Percentiles rank a stretch among this genome's conserved stretches.
phyloP scores from a whole-genome alignment of 495 filamentous ascomycete genomes.

The Entonaema liquescens region DNA sequence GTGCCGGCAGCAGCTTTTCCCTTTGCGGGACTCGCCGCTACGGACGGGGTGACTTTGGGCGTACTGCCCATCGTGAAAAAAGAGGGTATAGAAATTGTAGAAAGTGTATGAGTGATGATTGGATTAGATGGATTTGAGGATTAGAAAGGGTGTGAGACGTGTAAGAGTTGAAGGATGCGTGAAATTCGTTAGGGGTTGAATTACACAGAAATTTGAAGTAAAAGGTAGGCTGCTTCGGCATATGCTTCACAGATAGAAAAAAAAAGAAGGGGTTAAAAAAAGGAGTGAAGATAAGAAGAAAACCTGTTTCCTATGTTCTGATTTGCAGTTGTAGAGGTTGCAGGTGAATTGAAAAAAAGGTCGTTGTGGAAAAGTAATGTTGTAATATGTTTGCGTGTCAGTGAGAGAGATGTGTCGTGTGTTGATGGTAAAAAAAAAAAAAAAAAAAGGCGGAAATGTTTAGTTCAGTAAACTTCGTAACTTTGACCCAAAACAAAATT shows the following conservation, averaged over 20 bases:
- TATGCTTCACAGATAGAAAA: neutral
- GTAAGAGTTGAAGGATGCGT: constrained; percentile 16
- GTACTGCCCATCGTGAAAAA: constrained; percentile 45
- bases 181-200: constrained; percentile 27
- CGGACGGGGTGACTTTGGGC: constrained; percentile 42
- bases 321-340: neutral
- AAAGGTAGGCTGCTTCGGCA: constrained; percentile 1
- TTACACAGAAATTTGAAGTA: constrained; percentile 15
- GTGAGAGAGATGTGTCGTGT: constrained; percentile 1
- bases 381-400: constrained; percentile 8
- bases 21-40: constrained; percentile 46
- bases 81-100: constrained; percentile 5
- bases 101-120: neutral
- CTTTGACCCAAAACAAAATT: constrained; percentile 10
- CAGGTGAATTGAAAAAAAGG: neutral
- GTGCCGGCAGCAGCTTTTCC: constrained; percentile 33
- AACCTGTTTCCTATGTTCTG: neutral
- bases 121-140: constrained; percentile 6
- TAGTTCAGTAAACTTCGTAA: neutral
- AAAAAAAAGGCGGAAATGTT: constrained; percentile 3
- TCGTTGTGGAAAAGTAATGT: neutral
- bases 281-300: neutral
- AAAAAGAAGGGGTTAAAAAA: neutral
- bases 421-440: neutral
- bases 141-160: neutral